A percentile compares a stretch with the other conserved stretches of the same genome.
Conservation (phyloP, 208 protist genomes). For the Porcisia deanei region DNA sequence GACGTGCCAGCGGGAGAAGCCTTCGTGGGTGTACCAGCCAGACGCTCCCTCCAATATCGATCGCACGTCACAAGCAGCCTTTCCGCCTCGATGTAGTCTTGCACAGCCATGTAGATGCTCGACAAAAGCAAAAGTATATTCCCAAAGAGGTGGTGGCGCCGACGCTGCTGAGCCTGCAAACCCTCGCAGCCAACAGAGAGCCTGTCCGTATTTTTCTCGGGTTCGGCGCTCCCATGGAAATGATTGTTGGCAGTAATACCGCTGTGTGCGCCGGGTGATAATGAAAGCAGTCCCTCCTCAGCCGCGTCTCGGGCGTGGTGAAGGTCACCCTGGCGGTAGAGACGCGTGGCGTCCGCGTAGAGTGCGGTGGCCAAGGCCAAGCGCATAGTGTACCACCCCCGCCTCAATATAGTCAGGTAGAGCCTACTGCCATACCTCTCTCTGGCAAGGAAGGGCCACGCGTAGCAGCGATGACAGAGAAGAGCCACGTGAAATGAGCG, state of each 20-base stretch:
- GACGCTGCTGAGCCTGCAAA: background rate
- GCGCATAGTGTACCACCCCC: constrained; percentile 11
- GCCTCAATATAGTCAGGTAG: background rate
- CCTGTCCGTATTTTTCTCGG: background rate
- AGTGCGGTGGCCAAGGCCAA: constrained; percentile 10
- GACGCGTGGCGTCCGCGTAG: constrained; percentile 31
- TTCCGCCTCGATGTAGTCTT: constrained; percentile 54
- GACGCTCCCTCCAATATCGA: constrained; percentile 56
- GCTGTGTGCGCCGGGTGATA: constrained; percentile 1
- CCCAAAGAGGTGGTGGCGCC: constrained; percentile 39
- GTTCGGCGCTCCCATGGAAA: background rate
- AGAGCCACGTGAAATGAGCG: background rate
- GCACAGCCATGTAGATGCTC: constrained; percentile 43
- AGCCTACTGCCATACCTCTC: background rate
- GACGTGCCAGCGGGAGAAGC: background rate
- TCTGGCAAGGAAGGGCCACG: background rate
- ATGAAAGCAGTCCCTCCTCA: constrained; percentile 32
- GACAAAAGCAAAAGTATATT: constrained; percentile 55
- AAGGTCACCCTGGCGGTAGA: constrained; percentile 33
- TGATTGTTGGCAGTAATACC: background rate
- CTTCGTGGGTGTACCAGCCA: constrained; percentile 6
- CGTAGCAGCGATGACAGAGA: background rate
- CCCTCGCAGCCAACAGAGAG: background rate
- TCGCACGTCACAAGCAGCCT: constrained; percentile 54
- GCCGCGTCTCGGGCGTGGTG: constrained; percentile 34